Evolutionary conservation across 2,329 filamentous ascomycete genomes (phyloP), one percentile per base, ranked within the genome.

Genomic region (Monosporascus sp.): DNA sequence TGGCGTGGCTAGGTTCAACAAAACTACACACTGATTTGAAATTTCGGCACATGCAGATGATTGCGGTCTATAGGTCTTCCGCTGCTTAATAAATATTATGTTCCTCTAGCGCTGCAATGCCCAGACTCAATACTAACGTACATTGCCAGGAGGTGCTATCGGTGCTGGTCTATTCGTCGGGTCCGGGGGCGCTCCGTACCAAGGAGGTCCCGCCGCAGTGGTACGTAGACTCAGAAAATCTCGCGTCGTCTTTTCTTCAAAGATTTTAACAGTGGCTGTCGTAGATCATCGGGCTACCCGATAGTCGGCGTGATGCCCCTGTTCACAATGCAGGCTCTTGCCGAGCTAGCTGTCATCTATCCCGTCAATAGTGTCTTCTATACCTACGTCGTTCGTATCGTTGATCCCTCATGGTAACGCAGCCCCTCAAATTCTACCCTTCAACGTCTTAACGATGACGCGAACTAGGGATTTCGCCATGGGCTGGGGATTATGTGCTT

Each of bases 131-230:
- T 34, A 48, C 17, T 17, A 31, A 19, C 19, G 31, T 14, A 17
- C 27, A 8, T 5, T 24, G 31, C 52, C 38, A 73, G 72, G 73
- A 51, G 74, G 73, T 63, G 70, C 74, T 16, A 76, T 76, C 48
- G 73, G 74, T 54, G 73, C 73, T 58, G 87, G 87, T 73, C 76
- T 90, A 9, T 90, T 90, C 67, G 84, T 91, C 54, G 82, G 85
- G 48, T 86, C 85, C 2, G 86, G 85, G 48, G 68, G 67, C 44
- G 84, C 84, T 37, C 71, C 88, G 50, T 72, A 76, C 24, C 73
- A 68, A n/a, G 86, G 84, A 63, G 86, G 86, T 26, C 86, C 85
- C 17, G 73, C 69, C 3, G 61, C 73, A 8, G 63, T 77, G 57
- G 64, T 69, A 64, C n/a, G n/a, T n/a, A n/a, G n/a, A n/a, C n/a